Base-by-base conservation (phyloP, 768 basidiomycete species). In the Thelephora aurantiotincta region DNA sequence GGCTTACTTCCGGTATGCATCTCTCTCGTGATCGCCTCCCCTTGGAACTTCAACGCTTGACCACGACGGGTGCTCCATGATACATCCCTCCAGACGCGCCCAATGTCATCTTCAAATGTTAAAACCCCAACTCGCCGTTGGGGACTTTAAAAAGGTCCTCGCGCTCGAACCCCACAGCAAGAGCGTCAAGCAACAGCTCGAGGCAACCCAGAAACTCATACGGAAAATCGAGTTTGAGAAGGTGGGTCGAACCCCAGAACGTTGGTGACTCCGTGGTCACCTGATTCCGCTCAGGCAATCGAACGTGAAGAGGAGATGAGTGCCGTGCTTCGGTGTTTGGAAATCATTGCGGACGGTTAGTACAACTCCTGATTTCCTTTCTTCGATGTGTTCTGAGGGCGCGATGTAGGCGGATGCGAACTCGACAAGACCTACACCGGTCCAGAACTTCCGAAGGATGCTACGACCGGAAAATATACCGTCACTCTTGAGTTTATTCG, bases 201-300 rank as follows among this genome's bases (percentile, higher is more conserved):
- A 79, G 14, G 77, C 86, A 33, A 96, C 96, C 1, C 85, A 90
- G 60, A 99, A 97, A 65, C 73, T 97, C 43, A 75, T 94, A 45
- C 74, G 89, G 35, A 80, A 80, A 59, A 84, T 89, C 52, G 89
- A 91, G 56, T 94, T 94, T 55, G 91, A 96, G 63, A 93, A 92
- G 74, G 88, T 81, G 23, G 34, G 64, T 54, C 11, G 30, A 33
- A 5, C 12, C 22, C 38, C 6, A 41, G 38, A 22, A 7, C 11
- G 13, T 13, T 33, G 20, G 11, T 14, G 26, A 26, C 33, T 43
- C 6, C 30, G 37, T 52, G 11, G 13, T 23, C 26, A 9, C 23
- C 14, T n/a, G 55, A 16, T 11, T 35, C 23, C 49, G 14, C 53
- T 22, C 52, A 88, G 86, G 92, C 92, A 14, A 99, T 99, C 51